These are phyloP conservation scores for Chloropicon primus DNA, from an alignment of 139 green algal genomes.

Conservation along the genomic window DNA sequence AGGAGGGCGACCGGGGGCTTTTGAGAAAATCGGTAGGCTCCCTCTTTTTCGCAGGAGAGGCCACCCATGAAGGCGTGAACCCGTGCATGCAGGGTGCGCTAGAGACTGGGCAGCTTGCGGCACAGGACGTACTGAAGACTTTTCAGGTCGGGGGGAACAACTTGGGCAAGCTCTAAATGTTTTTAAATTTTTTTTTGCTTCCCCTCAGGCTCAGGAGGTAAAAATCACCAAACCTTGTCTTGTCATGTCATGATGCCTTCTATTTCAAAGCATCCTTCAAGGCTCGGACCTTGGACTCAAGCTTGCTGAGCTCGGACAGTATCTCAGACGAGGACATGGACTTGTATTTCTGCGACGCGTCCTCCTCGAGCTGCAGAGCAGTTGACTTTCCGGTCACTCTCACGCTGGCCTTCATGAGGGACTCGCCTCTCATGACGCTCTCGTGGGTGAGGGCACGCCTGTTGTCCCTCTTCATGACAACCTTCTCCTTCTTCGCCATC, in stretches of 20 bases:
- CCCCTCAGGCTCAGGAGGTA: too few relatives aligned
- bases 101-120: slow-evolving; percentile 54
- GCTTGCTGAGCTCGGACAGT: neutral
- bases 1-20: neutral
- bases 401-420: neutral
- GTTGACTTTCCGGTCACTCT: neutral
- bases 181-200: too few relatives aligned
- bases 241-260: too few relatives aligned
- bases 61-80: slow-evolving; percentile 54
- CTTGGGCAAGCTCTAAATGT: neutral
- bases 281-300: neutral
- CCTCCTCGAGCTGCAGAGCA: neutral
- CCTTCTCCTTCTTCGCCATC: neutral
- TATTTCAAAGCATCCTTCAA: neutral
- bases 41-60: slow-evolving; percentile 76
- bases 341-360: neutral
- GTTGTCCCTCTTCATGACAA: neutral
- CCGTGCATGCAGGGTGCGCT: slow-evolving; percentile 66
- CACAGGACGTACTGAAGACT: slow-evolving; percentile 18
- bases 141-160: neutral
- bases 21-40: slow-evolving; percentile 1
- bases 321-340: neutral
- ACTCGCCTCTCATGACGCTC: neutral
- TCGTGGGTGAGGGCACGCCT: neutral
- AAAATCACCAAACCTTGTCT: too few relatives aligned